Evolutionary conservation across 2,329 filamentous ascomycete genomes (phyloP).

Genomic region (Colletotrichum theobromicola): DNA sequence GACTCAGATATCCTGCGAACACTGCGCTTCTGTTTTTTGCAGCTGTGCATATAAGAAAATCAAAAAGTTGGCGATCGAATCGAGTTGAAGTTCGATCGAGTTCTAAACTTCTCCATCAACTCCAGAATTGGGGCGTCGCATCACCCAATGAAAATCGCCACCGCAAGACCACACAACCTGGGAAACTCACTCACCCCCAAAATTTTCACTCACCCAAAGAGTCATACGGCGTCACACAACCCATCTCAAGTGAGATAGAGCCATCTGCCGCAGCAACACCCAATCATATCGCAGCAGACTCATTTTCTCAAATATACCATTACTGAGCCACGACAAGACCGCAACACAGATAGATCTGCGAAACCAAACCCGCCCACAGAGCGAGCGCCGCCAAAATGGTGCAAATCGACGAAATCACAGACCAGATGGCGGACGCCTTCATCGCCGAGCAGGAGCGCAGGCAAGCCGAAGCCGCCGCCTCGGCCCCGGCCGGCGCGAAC

Average conservation of each 20-base stretch:
- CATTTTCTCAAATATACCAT: not conserved
- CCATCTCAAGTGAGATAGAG: not conserved
- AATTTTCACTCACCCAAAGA: not conserved
- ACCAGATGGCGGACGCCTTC: conserved; percentile 42
- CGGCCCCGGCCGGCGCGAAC: conserved; percentile 25
- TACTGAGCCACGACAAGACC: not conserved
- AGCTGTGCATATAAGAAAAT: not conserved
- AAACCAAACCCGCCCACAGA: not conserved
- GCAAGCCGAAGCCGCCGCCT: not conserved
- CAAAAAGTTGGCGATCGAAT: not conserved
- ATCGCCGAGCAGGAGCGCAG: conserved; percentile 15
- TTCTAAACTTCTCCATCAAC: conserved; percentile 18
- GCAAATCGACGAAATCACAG: conserved; percentile 47
- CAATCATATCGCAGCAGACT: not conserved
- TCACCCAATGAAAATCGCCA: conserved; percentile 18
- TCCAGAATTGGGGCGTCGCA: conserved; percentile 10
- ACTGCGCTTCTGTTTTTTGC: not conserved
- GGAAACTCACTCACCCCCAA: conserved; percentile 6
- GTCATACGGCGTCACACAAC: not conserved
- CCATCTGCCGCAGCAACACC: not conserved
- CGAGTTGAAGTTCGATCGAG: not conserved
- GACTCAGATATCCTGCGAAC: not conserved
- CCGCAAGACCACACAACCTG: not conserved
- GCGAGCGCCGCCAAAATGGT: not conserved
- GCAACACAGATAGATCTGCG: not conserved